Evolutionary conservation across 1,284 basidiomycete genomes (phyloP).

Genomic region (Fomitopsis palustris): DNA sequence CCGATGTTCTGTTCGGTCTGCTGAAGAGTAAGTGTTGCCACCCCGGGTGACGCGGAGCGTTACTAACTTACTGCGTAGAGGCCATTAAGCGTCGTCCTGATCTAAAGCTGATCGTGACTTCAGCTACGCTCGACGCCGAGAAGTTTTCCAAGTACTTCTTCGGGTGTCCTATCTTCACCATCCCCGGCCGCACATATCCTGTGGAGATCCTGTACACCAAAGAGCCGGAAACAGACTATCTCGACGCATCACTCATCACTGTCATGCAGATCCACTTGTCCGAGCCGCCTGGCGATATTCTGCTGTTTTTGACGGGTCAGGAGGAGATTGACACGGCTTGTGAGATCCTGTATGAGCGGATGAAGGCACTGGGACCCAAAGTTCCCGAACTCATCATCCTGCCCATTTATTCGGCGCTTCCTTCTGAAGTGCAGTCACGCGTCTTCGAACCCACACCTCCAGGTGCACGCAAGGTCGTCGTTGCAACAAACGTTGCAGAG

Average conservation of each 20-base stretch:
- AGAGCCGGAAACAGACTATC: constrained; percentile 96
- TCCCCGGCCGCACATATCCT: constrained; percentile 97
- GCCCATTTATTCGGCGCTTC: constrained; percentile 96
- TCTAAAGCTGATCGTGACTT: constrained; percentile 97
- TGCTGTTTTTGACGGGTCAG: constrained; percentile 97
- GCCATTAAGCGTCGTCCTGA: constrained; percentile 92
- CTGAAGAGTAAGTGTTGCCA: constrained; percentile 76
- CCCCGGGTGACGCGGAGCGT: too few species aligned
- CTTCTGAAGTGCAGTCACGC: constrained; percentile 95
- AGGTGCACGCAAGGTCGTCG: constrained; percentile 96
- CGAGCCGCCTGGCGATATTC: constrained; percentile 94
- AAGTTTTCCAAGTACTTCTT: constrained; percentile 99
- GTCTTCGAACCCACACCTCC: constrained; percentile 97
- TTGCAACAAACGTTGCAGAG: constrained; percentile 99
- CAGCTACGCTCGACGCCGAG: constrained; percentile 97
- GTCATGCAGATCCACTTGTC: constrained; percentile 99
- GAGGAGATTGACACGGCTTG: constrained; percentile 99
- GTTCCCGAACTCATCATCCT: constrained; percentile 96
- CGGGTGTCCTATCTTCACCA: constrained; percentile 99
- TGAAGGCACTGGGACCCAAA: constrained; percentile 96
- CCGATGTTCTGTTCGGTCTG: constrained; percentile 95
- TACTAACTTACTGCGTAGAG: constrained; percentile 45
- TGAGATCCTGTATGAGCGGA: constrained; percentile 96
- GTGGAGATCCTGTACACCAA: constrained; percentile 98
- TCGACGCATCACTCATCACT: constrained; percentile 96